Conservation (phyloP, 2,329 filamentous ascomycete genomes). For the Ceratocystis huliohia region DNA sequence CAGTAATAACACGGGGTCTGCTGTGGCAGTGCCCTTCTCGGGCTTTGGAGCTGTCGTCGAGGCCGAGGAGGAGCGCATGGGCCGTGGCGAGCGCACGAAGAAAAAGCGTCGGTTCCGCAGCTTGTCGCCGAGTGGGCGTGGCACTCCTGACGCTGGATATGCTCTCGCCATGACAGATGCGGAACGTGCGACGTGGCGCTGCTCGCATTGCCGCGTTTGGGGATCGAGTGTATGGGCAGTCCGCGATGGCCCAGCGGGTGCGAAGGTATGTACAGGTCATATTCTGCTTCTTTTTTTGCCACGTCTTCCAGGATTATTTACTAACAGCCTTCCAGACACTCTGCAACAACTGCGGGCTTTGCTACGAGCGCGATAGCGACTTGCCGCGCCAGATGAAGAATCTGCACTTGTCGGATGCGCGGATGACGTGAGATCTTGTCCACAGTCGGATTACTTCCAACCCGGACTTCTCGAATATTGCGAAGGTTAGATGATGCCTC, state of each 20-base stretch:
- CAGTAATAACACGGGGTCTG: conserved; percentile 71
- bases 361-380: conserved; percentile 77
- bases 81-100: conserved; percentile 81
- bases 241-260: conserved; percentile 73
- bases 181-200: conserved; percentile 76
- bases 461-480: no score
- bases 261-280: conserved; percentile 49
- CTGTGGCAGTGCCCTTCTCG: conserved; percentile 55
- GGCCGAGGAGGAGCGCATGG: conserved; percentile 69
- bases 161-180: conserved; percentile 59
- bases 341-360: conserved; percentile 83
- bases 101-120: conserved; percentile 90
- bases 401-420: conserved; percentile 27
- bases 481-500: not conserved
- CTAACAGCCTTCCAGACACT: conserved; percentile 47
- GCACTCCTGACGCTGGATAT: conserved; percentile 69
- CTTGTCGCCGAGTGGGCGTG: conserved; percentile 65
- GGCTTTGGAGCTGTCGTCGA: conserved; percentile 41
- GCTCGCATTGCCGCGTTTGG: conserved; percentile 75
- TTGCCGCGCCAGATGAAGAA: conserved; percentile 46
- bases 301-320: conserved; percentile 1
- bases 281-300: conserved; percentile 20
- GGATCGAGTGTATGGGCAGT: conserved; percentile 91
- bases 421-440: not conserved
- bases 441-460: not conserved